phyloP scores from a whole-genome alignment of 768 basidiomycete species.

The Pholiota microspora region DNA sequence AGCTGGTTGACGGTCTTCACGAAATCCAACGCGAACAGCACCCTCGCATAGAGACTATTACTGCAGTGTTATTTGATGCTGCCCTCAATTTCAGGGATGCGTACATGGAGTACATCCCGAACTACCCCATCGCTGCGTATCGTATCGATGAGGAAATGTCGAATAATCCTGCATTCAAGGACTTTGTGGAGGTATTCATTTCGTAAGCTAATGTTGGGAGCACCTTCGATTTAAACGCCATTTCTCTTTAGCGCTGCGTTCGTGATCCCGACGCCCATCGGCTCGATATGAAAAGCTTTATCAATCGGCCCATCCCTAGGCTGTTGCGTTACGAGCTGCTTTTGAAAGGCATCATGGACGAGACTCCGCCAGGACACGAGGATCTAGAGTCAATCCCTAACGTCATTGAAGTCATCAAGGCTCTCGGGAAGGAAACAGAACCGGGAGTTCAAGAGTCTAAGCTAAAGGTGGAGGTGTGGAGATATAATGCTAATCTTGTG shows the following conservation, averaged over 20 bases:
- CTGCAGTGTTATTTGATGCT: conserved; percentile 82
- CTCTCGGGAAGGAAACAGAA: conserved; percentile 84
- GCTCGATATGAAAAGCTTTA: conserved; percentile 91
- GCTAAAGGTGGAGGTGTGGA: conserved; percentile 88
- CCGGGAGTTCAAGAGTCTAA: conserved; percentile 84
- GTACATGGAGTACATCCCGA: conserved; percentile 90
- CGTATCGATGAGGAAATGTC: conserved; percentile 86
- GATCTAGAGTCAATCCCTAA: conserved; percentile 81
- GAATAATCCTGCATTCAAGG: conserved; percentile 73
- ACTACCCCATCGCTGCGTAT: conserved; percentile 90
- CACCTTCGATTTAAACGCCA: too few species aligned
- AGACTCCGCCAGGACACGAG: conserved; percentile 71
- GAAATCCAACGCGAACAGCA: conserved; percentile 88
- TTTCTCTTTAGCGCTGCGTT: conserved; percentile 23
- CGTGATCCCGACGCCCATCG: conserved; percentile 77
- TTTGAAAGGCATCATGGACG: conserved; percentile 75
- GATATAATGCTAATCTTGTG: conserved; percentile 73
- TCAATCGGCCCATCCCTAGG: conserved; percentile 88
- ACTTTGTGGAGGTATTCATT: conserved; percentile 71
- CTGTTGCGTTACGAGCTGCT: conserved; percentile 86
- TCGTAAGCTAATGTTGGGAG: too few species aligned
- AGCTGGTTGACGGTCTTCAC: conserved; percentile 76
- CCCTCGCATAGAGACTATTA: conserved; percentile 76
- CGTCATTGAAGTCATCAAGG: conserved; percentile 83
- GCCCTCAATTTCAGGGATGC: conserved; percentile 90